Percentiles rank a stretch among this genome's conserved stretches.
phyloP scores from a whole-genome alignment of 2,329 filamentous ascomycete genomes.

The Bipolaris bicolor region DNA sequence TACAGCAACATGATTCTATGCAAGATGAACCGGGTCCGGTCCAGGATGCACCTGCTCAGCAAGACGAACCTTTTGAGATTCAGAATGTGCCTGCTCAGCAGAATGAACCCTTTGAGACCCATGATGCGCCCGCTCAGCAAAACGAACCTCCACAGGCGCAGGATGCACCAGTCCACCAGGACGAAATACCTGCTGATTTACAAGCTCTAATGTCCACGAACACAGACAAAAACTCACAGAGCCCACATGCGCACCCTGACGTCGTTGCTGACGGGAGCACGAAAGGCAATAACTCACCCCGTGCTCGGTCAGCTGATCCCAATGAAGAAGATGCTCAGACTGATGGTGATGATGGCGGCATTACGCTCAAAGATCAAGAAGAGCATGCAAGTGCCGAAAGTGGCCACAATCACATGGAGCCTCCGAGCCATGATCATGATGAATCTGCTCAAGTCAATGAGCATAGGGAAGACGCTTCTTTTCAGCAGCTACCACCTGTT shows the following conservation, averaged over 20 bases:
- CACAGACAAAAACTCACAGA: constrained; percentile 7
- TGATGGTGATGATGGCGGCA: constrained; percentile 23
- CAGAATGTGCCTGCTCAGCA: constrained; percentile 9
- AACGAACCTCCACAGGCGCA: not conserved
- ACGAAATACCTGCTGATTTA: constrained; percentile 16
- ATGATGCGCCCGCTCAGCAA: not conserved
- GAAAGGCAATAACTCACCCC: constrained; percentile 1
- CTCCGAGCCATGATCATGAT: constrained; percentile 23
- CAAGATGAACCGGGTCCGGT: constrained; percentile 1
- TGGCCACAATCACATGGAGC: constrained; percentile 5
- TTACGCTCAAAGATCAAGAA: constrained; percentile 20
- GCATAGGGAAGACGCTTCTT: constrained; percentile 17
- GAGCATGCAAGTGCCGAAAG: constrained; percentile 11
- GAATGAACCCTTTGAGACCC: constrained; percentile 1
- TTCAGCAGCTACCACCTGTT: constrained; percentile 26
- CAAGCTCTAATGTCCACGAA: constrained; percentile 10
- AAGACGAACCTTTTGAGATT: constrained; percentile 2
- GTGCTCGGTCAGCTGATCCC: not conserved
- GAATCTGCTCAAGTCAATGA: constrained; percentile 8
- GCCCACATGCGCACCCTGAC: constrained; percentile 2
- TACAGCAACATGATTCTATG: constrained; percentile 4
- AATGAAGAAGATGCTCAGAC: constrained; percentile 12
- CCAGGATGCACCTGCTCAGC: not conserved
- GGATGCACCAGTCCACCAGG: constrained; percentile 6
- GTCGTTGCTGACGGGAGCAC: not conserved